These are phyloP conservation scores for Podospora comata DNA, from an alignment of 495 filamentous ascomycete species.

Conservation along the genomic window DNA sequence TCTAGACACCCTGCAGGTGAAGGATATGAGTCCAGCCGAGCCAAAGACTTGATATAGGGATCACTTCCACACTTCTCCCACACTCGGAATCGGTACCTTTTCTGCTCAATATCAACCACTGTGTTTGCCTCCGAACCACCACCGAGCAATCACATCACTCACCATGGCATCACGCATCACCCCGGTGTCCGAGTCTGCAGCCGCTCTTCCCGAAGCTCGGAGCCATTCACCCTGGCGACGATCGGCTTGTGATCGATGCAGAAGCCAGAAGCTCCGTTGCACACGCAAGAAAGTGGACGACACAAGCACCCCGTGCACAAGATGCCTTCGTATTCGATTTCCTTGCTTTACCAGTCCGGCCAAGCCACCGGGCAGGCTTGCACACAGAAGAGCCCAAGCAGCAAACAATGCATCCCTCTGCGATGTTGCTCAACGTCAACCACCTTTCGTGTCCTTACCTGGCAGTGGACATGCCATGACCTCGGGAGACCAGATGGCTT, in stretches of 20 bases:
- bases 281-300: constrained; percentile 12
- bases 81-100: constrained; percentile 2
- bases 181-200: constrained; percentile 5
- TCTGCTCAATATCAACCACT: background rate
- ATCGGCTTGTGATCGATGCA: constrained; percentile 10
- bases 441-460: background rate
- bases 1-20: constrained; percentile 3
- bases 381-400: background rate
- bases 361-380: constrained; percentile 7
- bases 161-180: constrained; percentile 2
- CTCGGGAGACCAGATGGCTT: background rate
- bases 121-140: background rate
- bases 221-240: constrained; percentile 10
- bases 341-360: constrained; percentile 11
- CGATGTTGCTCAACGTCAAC: background rate
- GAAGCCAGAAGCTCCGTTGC: constrained; percentile 12
- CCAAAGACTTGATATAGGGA: constrained; percentile 1
- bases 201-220: constrained; percentile 11
- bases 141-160: background rate
- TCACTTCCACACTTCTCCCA: background rate
- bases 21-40: background rate
- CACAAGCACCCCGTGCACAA: constrained; percentile 10
- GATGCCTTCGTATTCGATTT: constrained; percentile 11
- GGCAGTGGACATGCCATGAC: background rate
- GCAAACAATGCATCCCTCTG: background rate